These are phyloP conservation scores for Globisporangium alternatum DNA, from an alignment of 352 stramenopile species.

Conservation along the genomic window DNA sequence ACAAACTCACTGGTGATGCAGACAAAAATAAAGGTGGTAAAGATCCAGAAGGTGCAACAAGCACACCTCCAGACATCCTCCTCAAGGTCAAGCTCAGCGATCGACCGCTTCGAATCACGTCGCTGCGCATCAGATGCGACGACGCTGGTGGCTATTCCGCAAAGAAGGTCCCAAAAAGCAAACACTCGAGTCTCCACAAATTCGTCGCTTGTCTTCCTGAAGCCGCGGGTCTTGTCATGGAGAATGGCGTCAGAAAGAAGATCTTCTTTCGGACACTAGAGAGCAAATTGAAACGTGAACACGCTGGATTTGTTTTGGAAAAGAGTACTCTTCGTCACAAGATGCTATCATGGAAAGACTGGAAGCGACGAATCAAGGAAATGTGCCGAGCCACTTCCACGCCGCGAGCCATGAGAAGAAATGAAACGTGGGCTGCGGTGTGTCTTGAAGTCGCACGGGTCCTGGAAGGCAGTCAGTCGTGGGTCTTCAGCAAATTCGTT, in stretches of 20 bases:
- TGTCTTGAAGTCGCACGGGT: conserved; percentile 38
- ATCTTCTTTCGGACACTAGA: conserved; percentile 19
- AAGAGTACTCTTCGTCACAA: conserved; percentile 1
- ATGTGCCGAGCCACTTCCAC: background rate
- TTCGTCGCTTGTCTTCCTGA: conserved; percentile 36
- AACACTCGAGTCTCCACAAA: conserved; percentile 43
- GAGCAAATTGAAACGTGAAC: conserved; percentile 16
- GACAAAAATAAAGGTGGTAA: background rate
- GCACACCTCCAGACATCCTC: conserved; percentile 12
- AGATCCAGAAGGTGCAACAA: background rate
- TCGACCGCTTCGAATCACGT: conserved; percentile 33
- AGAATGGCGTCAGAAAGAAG: conserved; percentile 30
- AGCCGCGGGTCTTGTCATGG: conserved; percentile 33
- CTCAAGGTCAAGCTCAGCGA: conserved; percentile 50
- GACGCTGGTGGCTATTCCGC: conserved; percentile 28
- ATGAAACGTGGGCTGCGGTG: conserved; percentile 38
- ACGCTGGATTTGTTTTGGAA: conserved; percentile 8
- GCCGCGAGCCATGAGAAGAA: conserved; percentile 4
- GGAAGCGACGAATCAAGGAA: conserved; percentile 25
- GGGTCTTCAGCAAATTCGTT: conserved; percentile 26
- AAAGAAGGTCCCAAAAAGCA: conserved; percentile 31
- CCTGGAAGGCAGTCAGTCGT: conserved; percentile 37
- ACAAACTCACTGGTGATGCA: background rate
- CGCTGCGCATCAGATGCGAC: conserved; percentile 35
- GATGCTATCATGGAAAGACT: conserved; percentile 30